phyloP scores from a whole-genome alignment of 129 eudicot genomes.

The Chrysanthemum seticuspe region DNA sequence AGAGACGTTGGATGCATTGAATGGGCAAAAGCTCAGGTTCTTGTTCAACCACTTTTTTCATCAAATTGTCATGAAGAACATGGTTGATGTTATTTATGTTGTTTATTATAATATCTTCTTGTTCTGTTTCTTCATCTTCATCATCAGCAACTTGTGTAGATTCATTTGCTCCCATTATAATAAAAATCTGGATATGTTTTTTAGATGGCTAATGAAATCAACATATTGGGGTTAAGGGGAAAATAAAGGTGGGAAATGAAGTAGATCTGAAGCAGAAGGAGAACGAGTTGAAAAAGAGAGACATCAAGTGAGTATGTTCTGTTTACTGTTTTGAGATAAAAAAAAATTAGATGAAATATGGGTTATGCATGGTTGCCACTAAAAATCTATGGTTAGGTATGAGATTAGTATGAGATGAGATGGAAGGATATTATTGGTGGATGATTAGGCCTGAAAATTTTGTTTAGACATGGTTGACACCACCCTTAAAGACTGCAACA shows the following conservation, averaged over 20 bases:
- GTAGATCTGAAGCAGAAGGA: slow-evolving; percentile 37
- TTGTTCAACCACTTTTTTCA: slow-evolving; percentile 75
- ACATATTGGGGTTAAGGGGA: background rate
- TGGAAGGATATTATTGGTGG: too few species aligned
- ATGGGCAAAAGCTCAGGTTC: slow-evolving; percentile 87
- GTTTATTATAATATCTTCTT: slow-evolving; percentile 12
- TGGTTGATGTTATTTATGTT: background rate
- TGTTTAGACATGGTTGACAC: too few species aligned
- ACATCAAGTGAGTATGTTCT: slow-evolving; percentile 23
- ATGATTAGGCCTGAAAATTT: too few species aligned
- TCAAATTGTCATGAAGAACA: slow-evolving; percentile 25
- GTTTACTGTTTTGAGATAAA: background rate
- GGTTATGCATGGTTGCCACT: too few species aligned
- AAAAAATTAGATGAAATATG: too few species aligned
- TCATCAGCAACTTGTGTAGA: slow-evolving; percentile 54
- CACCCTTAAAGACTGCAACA: too few species aligned
- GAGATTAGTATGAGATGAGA: too few species aligned
- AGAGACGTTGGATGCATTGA: too few species aligned
- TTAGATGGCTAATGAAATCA: background rate
- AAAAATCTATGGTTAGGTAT: too few species aligned
- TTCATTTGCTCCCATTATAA: slow-evolving; percentile 63
- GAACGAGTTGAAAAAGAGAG: slow-evolving; percentile 29
- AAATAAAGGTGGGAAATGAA: slow-evolving; percentile 7
- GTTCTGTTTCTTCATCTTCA: slow-evolving; percentile 52
- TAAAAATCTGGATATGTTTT: background rate